These are phyloP conservation scores for Bretziella fagacearum DNA, from an alignment of 2,329 filamentous ascomycete genomes.

Conservation along the genomic window DNA sequence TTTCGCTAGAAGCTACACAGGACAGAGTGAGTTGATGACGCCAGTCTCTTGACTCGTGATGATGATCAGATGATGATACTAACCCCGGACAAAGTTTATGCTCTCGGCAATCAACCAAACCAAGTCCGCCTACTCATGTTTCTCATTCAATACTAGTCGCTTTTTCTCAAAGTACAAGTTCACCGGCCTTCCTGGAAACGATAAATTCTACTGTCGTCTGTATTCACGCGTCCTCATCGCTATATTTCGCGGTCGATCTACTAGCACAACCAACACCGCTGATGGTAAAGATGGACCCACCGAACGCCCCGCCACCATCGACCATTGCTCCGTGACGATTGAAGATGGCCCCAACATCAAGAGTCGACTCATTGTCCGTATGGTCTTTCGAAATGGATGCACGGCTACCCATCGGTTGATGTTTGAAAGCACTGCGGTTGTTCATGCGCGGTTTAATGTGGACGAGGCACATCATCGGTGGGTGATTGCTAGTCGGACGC, in stretches of 20 bases:
- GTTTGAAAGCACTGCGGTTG: slow-evolving; percentile 56
- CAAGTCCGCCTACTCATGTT: slow-evolving; percentile 62
- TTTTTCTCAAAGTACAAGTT: slow-evolving; percentile 63
- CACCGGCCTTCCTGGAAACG: slow-evolving; percentile 31
- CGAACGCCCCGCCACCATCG: slow-evolving; percentile 49
- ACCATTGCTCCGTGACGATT: slow-evolving; percentile 56
- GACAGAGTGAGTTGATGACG: slow-evolving; percentile 40
- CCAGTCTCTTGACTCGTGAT: background rate
- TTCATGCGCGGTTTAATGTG: slow-evolving; percentile 59
- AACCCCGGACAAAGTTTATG: slow-evolving; percentile 37
- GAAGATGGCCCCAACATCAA: slow-evolving; percentile 54
- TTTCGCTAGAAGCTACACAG: slow-evolving; percentile 54
- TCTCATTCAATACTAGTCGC: slow-evolving; percentile 45
- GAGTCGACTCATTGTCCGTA: slow-evolving; percentile 58
- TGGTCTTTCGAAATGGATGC: slow-evolving; percentile 58
- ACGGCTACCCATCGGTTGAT: slow-evolving; percentile 62
- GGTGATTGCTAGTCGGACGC: slow-evolving; percentile 52
- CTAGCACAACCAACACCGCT: slow-evolving; percentile 39
- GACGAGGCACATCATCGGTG: slow-evolving; percentile 50
- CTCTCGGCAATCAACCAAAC: slow-evolving; percentile 64
- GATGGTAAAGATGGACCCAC: slow-evolving; percentile 35
- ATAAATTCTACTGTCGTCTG: slow-evolving; percentile 55
- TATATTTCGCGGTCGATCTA: slow-evolving; percentile 50
- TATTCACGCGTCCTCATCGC: slow-evolving; percentile 43
- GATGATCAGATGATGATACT: slow-evolving; percentile 20